Evolutionary conservation across 2,329 filamentous ascomycete species (phyloP), one percentile per base, ranked within the genome.

Genomic region (Trichoderma gracile): DNA sequence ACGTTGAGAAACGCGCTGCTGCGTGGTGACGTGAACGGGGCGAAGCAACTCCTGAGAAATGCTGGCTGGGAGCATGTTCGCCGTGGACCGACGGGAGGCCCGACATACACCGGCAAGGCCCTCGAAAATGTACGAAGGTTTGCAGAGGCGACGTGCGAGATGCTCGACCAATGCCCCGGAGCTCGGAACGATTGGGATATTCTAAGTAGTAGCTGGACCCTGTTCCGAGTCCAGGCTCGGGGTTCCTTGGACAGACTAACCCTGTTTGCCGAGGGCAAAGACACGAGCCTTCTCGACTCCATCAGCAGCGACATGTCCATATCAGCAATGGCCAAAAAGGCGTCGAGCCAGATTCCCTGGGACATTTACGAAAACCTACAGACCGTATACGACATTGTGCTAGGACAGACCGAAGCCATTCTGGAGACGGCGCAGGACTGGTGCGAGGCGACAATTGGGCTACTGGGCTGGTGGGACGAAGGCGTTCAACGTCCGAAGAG

Each of bases 401-500:
- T 95, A 5, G 93, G 94, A 42, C 86, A 90, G 68, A 82, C 87
- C 10, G 85, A 89, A 42, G 88, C 92, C 21, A 91, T 97, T 59
- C 80, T 96, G 66, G 85, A 88, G 53, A 86, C 88, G 50, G 86
- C 93, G 1, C 88, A 94, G 72, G 93, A 97, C 76, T 98, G 94
- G 94, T 87, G 94, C 58, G 94, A 98, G 78, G 93, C 92, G 0
- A 90, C 89, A 0, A 79, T 97, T 66, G 91, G 89, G 1, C 79
- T 98, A 56, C 88, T 93, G 38, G 88, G 90, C 6, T 98, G 94
- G 94, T 97, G 93, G 93, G 89, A 96, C 73, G 92, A 95, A 66
- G 85, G 86, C n/a, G 85, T 87, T 66, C 75, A 74, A 68, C 80
- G 75, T 56, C 77, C 76, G 65, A 80, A 78, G 69, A 77, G 73